Base-by-base conservation (phyloP, 441 rosid species). In the Croton laevigatus region DNA sequence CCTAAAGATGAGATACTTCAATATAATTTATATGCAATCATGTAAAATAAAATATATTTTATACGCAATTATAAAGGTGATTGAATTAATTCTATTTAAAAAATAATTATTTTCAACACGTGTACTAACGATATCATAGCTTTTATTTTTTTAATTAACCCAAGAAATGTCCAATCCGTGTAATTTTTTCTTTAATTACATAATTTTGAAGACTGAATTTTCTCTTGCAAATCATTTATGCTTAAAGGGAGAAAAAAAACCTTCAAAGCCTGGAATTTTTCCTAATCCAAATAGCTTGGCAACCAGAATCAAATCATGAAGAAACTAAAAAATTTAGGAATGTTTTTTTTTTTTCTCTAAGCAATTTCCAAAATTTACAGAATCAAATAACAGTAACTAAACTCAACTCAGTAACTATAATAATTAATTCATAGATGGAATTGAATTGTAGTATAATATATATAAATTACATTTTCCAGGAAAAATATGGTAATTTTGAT, bases 291-390 rank as follows among this genome's bases (percentile, higher is more conserved):
- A 52, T 52, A 10, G 10, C 57, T 52, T 6, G 22, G 23, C 57
- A 52, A 52, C 23, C 57, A 52, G 1, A 40, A 40, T 48, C 53
- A 12, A 48, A 48, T 48, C 53, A 48, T 13, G n/a, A 48, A 48
- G 17, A 49, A n/a, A 49, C 7, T 3, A 3, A 48, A 17, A 48
- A n/a, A n/a, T n/a, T 27, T 5, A 49, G 53, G 6, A n/a, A 49
- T 17, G 5, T n/a, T 14, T 16, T 48, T 48, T n/a, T 48, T 8
- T 14, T 49, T 49, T 40, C 4, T 49, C 53, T n/a, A 48, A 7
- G 52, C 0, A 23, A 68, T 44, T 17, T 13, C 32, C 55, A 69
- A 45, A 58, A 59, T 69, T 59, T 69, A 44, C 64, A 59, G 44
- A 27, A 36, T 52, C 8, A 36, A 16, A 37, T 66, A 12, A 14